Percentiles rank a stretch among this genome's conserved stretches.
Evolutionary conservation across 768 basidiomycete genomes (phyloP).

Genomic region (Trametes meyenii): DNA sequence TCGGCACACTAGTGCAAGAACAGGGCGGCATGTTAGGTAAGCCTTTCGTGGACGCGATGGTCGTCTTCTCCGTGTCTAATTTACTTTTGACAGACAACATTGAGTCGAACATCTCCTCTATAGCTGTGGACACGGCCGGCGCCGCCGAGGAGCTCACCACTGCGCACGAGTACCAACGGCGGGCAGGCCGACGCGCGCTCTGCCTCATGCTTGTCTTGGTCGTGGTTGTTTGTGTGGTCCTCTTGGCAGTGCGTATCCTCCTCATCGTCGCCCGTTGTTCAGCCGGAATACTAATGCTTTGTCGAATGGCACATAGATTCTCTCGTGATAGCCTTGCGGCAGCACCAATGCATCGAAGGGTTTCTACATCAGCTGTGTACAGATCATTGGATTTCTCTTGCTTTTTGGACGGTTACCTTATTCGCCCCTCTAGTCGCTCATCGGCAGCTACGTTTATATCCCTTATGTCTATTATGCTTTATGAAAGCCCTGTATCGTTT

Average conservation of each 20-base stretch:
- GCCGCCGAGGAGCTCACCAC: slow-evolving; percentile 87
- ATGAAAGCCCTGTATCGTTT: neutral
- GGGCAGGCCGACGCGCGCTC: slow-evolving; percentile 86
- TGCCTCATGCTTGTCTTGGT: slow-evolving; percentile 89
- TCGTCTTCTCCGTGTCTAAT: neutral
- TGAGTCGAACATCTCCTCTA: slow-evolving; percentile 88
- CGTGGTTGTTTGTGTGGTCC: slow-evolving; percentile 84
- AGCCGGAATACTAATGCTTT: slow-evolving; percentile 30
- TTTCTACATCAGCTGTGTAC: neutral
- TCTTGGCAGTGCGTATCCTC: slow-evolving; percentile 78
- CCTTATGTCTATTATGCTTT: slow-evolving; percentile 20
- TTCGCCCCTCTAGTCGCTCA: neutral
- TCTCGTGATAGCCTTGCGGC: slow-evolving; percentile 27
- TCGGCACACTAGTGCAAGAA: slow-evolving; percentile 92
- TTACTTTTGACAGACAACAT: slow-evolving; percentile 75
- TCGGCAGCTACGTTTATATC: slow-evolving; percentile 1
- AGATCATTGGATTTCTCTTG: slow-evolving; percentile 6
- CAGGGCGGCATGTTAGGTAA: slow-evolving; percentile 94
- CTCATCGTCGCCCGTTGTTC: slow-evolving; percentile 31
- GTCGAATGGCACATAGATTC: slow-evolving; percentile 28
- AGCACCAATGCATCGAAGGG: neutral
- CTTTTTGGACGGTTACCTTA: slow-evolving; percentile 15
- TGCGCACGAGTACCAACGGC: slow-evolving; percentile 92
- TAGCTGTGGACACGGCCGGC: slow-evolving; percentile 77
- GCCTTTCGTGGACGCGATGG: slow-evolving; percentile 30